Evolutionary conservation across 2,329 filamentous ascomycete species (phyloP).

Genomic region (Teratosphaeria destructans): DNA sequence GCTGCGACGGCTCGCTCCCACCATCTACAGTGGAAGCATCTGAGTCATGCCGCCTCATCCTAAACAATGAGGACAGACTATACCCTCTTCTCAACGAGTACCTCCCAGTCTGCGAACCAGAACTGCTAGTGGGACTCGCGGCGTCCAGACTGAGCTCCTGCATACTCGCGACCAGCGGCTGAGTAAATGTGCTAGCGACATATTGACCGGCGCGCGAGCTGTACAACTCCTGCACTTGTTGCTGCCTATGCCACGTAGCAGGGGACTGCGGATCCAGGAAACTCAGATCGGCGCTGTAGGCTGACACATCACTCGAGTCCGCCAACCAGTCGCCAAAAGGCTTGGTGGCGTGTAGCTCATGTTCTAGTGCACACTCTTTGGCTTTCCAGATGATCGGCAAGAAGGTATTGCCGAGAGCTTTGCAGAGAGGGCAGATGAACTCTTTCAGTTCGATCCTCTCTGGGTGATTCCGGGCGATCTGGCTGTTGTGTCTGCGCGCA

Average conservation of each 20-base stretch:
- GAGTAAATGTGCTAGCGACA: slow-evolving; percentile 19
- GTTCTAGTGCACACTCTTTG: slow-evolving; percentile 69
- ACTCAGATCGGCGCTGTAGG: slow-evolving; percentile 39
- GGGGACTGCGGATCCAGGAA: slow-evolving; percentile 34
- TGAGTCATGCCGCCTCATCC: neutral
- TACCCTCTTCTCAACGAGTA: slow-evolving; percentile 9
- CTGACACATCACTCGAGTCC: slow-evolving; percentile 21
- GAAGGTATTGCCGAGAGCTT: slow-evolving; percentile 90
- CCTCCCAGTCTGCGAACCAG: slow-evolving; percentile 2
- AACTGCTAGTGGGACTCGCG: slow-evolving; percentile 9
- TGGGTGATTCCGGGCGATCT: slow-evolving; percentile 89
- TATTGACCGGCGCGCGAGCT: slow-evolving; percentile 16
- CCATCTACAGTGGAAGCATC: neutral
- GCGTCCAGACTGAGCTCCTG: slow-evolving; percentile 17
- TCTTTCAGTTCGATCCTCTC: slow-evolving; percentile 71
- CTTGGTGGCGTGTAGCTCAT: slow-evolving; percentile 42
- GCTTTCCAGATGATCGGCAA: slow-evolving; percentile 92
- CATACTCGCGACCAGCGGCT: slow-evolving; percentile 20
- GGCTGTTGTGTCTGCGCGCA: slow-evolving; percentile 70
- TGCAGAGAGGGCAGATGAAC: slow-evolving; percentile 93
- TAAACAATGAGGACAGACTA: slow-evolving; percentile 5
- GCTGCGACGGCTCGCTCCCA: slow-evolving; percentile 1
- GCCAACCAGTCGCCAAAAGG: slow-evolving; percentile 60
- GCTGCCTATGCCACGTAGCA: slow-evolving; percentile 19
- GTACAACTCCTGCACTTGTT: slow-evolving; percentile 18